phyloP scores from a whole-genome alignment of 805 yeast species.

The Wickerhamomyces queroliae region DNA sequence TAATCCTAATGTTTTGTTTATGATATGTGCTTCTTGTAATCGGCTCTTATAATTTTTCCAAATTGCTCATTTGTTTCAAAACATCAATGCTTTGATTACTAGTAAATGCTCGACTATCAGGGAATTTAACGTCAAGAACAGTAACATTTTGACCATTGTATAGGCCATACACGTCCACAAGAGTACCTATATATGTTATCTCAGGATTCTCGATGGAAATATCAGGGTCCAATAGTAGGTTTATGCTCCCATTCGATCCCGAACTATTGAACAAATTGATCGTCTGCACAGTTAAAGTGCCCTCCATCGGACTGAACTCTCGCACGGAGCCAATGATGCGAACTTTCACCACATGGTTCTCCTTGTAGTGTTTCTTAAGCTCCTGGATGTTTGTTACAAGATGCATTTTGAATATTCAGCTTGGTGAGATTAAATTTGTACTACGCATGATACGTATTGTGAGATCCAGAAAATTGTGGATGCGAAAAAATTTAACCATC shows the following conservation, averaged over 20 bases:
- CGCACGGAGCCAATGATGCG: conserved; percentile 16
- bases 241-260: conserved; percentile 1
- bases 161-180: conserved; percentile 13
- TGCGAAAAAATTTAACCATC: too few species aligned
- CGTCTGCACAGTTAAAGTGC: conserved; percentile 10
- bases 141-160: conserved; percentile 10
- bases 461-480: too few species aligned
- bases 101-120: conserved; percentile 1
- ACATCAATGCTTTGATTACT: neutral
- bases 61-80: conserved; percentile 1
- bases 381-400: conserved; percentile 10
- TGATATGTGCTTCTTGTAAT: neutral
- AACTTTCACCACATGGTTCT: conserved; percentile 12
- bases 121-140: conserved; percentile 4
- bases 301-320: conserved; percentile 12
- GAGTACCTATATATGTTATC: conserved; percentile 14
- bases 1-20: conserved; percentile 2
- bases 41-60: neutral
- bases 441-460: too few species aligned
- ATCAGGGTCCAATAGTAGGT: conserved; percentile 7
- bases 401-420: too few species aligned
- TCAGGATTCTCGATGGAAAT: conserved; percentile 8
- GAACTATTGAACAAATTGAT: conserved; percentile 8
- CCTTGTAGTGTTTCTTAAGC: conserved; percentile 2
- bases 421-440: too few species aligned